These are phyloP conservation scores for Metschnikowia rubicola DNA, from an alignment of 805 yeast genomes.

Conservation along the genomic window DNA sequence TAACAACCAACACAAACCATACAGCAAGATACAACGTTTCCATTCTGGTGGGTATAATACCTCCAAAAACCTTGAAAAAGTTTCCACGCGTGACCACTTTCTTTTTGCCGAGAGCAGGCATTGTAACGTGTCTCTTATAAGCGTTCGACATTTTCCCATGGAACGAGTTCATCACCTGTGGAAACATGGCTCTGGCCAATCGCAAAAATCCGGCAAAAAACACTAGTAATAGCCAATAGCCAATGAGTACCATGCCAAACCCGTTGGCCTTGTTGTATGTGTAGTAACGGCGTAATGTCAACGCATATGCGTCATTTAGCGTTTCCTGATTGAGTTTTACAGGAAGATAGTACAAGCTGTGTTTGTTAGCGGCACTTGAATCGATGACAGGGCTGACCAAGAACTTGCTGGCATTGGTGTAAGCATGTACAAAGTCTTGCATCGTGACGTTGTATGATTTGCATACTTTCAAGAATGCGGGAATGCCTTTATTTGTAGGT, in stretches of 20 bases:
- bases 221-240: constrained; percentile 47
- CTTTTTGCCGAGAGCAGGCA: constrained; percentile 25
- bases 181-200: constrained; percentile 38
- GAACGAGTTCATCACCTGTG: constrained; percentile 28
- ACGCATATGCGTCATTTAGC: constrained; percentile 25
- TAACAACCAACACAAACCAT: constrained; percentile 13
- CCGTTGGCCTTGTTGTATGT: constrained; percentile 37
- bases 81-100: constrained; percentile 6
- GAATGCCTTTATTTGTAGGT: constrained; percentile 21
- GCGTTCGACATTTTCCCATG: constrained; percentile 26
- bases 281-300: constrained; percentile 31
- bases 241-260: constrained; percentile 37
- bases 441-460: constrained; percentile 22
- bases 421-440: constrained; percentile 31
- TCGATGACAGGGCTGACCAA: constrained; percentile 30
- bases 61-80: constrained; percentile 15
- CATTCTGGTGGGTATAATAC: constrained; percentile 27
- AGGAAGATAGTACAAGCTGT: constrained; percentile 34
- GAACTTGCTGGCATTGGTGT: constrained; percentile 39
- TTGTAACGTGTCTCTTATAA: constrained; percentile 21
- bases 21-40: constrained; percentile 23
- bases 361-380: constrained; percentile 27
- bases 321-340: constrained; percentile 22
- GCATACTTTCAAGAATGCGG: constrained; percentile 7
- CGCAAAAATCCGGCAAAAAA: constrained; percentile 39